These are phyloP conservation scores for Acmispon strigosus DNA, from an alignment of 306 rosid species.

Conservation along the genomic window DNA sequence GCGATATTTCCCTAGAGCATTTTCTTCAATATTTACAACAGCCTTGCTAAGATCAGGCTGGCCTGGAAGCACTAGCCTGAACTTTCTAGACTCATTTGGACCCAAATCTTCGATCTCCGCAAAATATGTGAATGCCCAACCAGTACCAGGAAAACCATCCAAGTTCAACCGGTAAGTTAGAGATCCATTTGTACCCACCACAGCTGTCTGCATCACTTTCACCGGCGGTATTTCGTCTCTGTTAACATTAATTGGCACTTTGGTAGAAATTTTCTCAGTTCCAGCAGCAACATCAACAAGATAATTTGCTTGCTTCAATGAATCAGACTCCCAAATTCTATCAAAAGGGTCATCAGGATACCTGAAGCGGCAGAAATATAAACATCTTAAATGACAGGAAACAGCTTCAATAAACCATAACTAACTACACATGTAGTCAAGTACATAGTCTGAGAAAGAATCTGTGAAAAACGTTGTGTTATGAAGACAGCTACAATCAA, in stretches of 20 bases:
- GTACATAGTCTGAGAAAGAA: not conserved
- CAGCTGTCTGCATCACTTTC: slow-evolving; percentile 98
- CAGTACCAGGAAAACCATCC: slow-evolving; percentile 86
- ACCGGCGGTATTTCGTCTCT: slow-evolving; percentile 68
- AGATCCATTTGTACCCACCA: slow-evolving; percentile 81
- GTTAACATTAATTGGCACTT: slow-evolving; percentile 55
- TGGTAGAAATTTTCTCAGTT: slow-evolving; percentile 72
- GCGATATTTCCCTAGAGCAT: slow-evolving; percentile 82
- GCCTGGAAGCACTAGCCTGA: slow-evolving; percentile 82
- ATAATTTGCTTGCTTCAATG: slow-evolving; percentile 84
- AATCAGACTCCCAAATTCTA: slow-evolving; percentile 90
- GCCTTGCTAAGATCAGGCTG: slow-evolving; percentile 68
- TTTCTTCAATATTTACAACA: slow-evolving; percentile 85
- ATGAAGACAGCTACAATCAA: not conserved
- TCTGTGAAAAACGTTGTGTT: not conserved
- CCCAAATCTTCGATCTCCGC: slow-evolving; percentile 92
- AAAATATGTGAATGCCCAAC: slow-evolving; percentile 86
- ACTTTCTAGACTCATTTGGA: slow-evolving; percentile 68
- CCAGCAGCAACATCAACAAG: slow-evolving; percentile 92
- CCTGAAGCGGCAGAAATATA: slow-evolving; percentile 41
- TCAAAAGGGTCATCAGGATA: slow-evolving; percentile 95
- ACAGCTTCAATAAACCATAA: not conserved
- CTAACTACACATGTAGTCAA: not conserved
- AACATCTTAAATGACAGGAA: not conserved
- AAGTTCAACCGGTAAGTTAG: slow-evolving; percentile 80